phyloP scores from a whole-genome alignment of 129 eudicot genomes.

The Flaveria ramosissima region DNA sequence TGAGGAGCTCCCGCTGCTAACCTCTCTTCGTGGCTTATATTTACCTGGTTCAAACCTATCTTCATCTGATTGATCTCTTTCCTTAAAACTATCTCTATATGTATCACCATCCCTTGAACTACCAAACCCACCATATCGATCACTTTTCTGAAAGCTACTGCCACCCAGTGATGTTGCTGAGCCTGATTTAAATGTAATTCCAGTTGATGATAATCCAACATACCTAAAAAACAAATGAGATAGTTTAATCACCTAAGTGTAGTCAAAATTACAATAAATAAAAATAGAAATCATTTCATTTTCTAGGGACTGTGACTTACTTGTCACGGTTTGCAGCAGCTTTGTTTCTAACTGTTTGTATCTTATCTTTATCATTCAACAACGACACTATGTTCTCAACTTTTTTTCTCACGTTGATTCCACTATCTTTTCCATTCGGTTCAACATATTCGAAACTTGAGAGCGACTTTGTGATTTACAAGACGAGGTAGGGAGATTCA shows the following conservation, averaged over 20 bases:
- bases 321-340: slow-evolving; percentile 95
- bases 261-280: slow-evolving; percentile 7
- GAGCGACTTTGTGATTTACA: slow-evolving; percentile 57
- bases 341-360: slow-evolving; percentile 85
- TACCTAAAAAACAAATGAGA: slow-evolving; percentile 51
- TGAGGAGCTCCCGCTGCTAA: slow-evolving; percentile 39
- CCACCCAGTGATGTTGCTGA: slow-evolving; percentile 60
- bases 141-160: slow-evolving; percentile 54
- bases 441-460: slow-evolving; percentile 88
- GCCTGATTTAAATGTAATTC: slow-evolving; percentile 83
- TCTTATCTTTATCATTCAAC: slow-evolving; percentile 85
- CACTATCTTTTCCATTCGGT: slow-evolving; percentile 92
- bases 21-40: slow-evolving; percentile 49
- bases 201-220: slow-evolving; percentile 90
- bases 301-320: slow-evolving; percentile 43
- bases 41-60: slow-evolving; percentile 63
- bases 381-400: slow-evolving; percentile 83
- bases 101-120: slow-evolving; percentile 65
- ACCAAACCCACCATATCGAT: slow-evolving; percentile 86
- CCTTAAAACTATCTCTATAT: slow-evolving; percentile 59
- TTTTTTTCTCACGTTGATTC: slow-evolving; percentile 95
- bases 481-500: slow-evolving; percentile 14
- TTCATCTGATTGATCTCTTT: slow-evolving; percentile 59
- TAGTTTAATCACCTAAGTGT: slow-evolving; percentile 15
- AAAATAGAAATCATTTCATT: not conserved